A percentile compares a stretch with the other conserved stretches of the same genome.
Conservation (phyloP, 306 rosid species). For the Corylus heterophylla region DNA sequence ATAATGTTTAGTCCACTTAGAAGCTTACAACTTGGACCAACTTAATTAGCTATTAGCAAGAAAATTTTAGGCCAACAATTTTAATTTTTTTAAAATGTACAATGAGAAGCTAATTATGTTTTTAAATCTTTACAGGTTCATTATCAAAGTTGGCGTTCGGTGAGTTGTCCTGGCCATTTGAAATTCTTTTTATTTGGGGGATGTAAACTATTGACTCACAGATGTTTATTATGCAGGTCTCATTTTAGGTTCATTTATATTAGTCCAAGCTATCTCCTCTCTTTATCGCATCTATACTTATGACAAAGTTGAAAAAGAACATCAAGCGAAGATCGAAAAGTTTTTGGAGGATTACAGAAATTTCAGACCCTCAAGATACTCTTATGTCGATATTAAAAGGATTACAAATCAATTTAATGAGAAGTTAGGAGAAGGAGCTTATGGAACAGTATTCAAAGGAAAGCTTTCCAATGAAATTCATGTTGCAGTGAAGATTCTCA, state of each 20-base stretch:
- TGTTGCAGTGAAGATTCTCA: conserved; percentile 35
- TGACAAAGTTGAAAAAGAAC: conserved; percentile 7
- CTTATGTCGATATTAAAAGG: conserved; percentile 33
- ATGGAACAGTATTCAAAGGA: conserved; percentile 34
- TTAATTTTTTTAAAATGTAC: too few species aligned
- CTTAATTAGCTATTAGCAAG: background rate
- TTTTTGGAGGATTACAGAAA: conserved; percentile 34
- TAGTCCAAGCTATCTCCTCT: background rate
- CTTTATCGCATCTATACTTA: conserved; percentile 1
- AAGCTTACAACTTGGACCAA: background rate
- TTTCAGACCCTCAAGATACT: conserved; percentile 30
- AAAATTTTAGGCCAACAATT: too few species aligned
- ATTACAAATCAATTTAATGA: background rate
- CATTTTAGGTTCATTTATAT: conserved; percentile 21
- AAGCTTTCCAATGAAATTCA: conserved; percentile 21
- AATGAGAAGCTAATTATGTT: background rate
- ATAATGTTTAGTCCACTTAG: too few species aligned
- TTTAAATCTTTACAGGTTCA: conserved; percentile 13
- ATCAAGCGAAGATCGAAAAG: conserved; percentile 22
- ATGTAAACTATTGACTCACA: background rate
- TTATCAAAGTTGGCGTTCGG: conserved; percentile 24
- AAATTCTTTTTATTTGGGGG: background rate
- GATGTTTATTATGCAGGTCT: conserved; percentile 11
- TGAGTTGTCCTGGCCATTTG: background rate
- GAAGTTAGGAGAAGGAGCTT: background rate